Evolutionary conservation across 23 red algal species (phyloP).

Genomic region (Agarophyton chilense): DNA sequence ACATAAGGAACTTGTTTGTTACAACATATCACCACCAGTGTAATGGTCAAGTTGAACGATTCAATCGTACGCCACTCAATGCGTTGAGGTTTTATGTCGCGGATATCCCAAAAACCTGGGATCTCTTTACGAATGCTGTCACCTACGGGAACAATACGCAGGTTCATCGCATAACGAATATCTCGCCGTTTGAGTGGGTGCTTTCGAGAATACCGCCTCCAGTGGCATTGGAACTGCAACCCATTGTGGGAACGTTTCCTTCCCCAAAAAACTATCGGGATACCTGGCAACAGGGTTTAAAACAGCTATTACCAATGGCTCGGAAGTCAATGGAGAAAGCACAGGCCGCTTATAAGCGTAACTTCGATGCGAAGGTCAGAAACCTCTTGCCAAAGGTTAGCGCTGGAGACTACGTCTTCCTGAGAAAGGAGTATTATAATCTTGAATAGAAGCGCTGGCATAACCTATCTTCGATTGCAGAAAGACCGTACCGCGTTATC

Average conservation of each 20-base stretch:
- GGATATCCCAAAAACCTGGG: neutral
- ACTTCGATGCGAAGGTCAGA: neutral
- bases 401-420: neutral
- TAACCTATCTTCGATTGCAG: slow-evolving; percentile 22
- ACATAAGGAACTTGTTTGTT: slow-evolving; percentile 15
- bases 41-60: slow-evolving; percentile 57
- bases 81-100: neutral
- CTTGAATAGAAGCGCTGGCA: neutral
- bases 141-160: slow-evolving; percentile 27
- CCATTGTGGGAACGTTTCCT: neutral
- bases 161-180: neutral
- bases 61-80: slow-evolving; percentile 14
- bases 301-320: neutral
- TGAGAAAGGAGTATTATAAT: neutral
- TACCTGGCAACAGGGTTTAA: neutral
- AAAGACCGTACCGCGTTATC: neutral
- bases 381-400: neutral
- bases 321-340: neutral
- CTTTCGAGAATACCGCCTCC: neutral
- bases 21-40: slow-evolving; percentile 27
- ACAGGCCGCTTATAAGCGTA: neutral
- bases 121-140: neutral
- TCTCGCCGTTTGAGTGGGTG: neutral
- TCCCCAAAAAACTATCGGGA: neutral
- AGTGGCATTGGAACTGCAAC: neutral